Conservation (phyloP, 441 rosid species). For the Pelargonium fulgidum region DNA sequence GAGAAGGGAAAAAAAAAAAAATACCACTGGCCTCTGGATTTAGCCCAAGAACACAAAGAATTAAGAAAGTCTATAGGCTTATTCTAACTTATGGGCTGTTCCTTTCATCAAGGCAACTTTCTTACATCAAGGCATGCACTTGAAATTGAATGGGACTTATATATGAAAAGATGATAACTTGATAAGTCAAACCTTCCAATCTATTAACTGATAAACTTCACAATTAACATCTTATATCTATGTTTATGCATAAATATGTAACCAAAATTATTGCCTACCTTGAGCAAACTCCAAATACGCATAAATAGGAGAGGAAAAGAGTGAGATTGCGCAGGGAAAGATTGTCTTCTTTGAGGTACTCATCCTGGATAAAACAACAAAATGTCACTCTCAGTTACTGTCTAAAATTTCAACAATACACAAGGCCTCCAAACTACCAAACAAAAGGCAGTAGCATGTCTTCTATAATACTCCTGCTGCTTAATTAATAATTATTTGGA, state of each 20-base stretch:
- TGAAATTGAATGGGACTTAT: not conserved
- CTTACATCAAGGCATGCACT: not conserved
- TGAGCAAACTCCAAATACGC: conserved; percentile 72
- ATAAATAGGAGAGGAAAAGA: conserved; percentile 67
- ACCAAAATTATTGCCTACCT: conserved; percentile 38
- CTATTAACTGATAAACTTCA: not conserved
- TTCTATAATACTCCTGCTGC: not conserved
- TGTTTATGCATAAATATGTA: conserved; percentile 12
- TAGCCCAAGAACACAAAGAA: too few relatives aligned
- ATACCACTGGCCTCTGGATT: too few relatives aligned
- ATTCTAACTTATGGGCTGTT: not conserved
- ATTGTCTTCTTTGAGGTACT: conserved; percentile 65
- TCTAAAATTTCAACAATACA: not conserved
- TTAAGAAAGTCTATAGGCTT: too few relatives aligned
- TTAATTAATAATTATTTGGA: not conserved
- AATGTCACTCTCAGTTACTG: conserved; percentile 1
- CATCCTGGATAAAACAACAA: conserved; percentile 46
- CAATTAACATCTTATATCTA: not conserved
- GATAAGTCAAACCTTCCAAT: not conserved
- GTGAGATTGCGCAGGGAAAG: conserved; percentile 70
- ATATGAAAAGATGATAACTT: too few relatives aligned
- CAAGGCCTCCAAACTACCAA: not conserved
- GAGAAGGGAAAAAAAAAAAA: too few relatives aligned
- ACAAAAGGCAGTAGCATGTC: not conserved
- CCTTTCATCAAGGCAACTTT: not conserved